These are phyloP conservation scores for Cadophora malorum DNA, from an alignment of 2,329 filamentous ascomycete species.

Conservation along the genomic window DNA sequence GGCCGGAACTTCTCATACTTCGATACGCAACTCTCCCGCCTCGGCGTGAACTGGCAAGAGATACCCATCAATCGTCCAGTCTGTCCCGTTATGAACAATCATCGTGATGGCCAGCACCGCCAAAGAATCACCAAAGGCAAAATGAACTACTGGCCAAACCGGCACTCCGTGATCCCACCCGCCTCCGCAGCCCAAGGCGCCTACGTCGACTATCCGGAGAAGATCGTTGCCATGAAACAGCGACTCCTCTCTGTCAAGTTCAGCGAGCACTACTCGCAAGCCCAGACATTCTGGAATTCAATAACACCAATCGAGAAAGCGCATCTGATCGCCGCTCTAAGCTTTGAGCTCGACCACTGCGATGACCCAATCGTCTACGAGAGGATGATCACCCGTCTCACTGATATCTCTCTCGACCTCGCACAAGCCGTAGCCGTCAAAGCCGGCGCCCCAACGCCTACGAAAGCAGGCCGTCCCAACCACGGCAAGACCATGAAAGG, in stretches of 20 bases:
- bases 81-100: constrained; percentile 77
- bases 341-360: constrained; percentile 81
- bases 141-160: constrained; percentile 83
- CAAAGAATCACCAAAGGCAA: constrained; percentile 77
- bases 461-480: constrained; percentile 60
- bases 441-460: constrained; percentile 68
- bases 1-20: constrained; percentile 74
- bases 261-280: constrained; percentile 77
- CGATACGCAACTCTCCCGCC: constrained; percentile 72
- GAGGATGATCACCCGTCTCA: constrained; percentile 69
- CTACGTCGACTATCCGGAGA: constrained; percentile 71
- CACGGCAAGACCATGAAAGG: constrained; percentile 71
- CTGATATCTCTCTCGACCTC: constrained; percentile 74
- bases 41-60: constrained; percentile 79
- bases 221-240: constrained; percentile 72
- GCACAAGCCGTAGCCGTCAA: constrained; percentile 72
- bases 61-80: constrained; percentile 79
- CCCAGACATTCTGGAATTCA: constrained; percentile 85
- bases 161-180: constrained; percentile 68
- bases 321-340: constrained; percentile 65
- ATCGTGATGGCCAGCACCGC: constrained; percentile 75
- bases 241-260: constrained; percentile 76
- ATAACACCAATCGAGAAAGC: constrained; percentile 69
- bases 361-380: constrained; percentile 80
- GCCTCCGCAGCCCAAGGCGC: constrained; percentile 66